Base-by-base conservation (phyloP, 352 stramenopile genomes). In the Pythium sukuiense region DNA sequence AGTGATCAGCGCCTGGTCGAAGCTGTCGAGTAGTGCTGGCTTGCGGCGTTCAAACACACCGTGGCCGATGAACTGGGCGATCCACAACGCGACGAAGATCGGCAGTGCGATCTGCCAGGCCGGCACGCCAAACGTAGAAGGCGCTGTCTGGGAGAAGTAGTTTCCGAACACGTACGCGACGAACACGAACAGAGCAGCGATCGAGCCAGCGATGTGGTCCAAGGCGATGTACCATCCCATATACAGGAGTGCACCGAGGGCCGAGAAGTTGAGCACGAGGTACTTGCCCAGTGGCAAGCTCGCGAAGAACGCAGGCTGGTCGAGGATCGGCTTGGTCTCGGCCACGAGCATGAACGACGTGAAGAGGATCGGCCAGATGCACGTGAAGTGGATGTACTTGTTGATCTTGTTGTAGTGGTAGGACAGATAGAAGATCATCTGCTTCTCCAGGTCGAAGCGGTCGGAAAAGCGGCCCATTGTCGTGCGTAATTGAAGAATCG, bases 331-430 rank as follows among this genome's bases (percentile, higher is more conserved):
- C 45, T 79, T 50, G 20, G 81, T 71, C 27, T 76, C 72, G 49
- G 80, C 78, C 33, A 89, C 72, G 52, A 95, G 72, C 29, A 81
- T 86, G 53, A 93, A 69, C 53, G 74, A 82, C 41, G 88, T 88
- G 68, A 90, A 77, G 56, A 96, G 79, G 62, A 96, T 93, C 59
- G 85, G 87, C 81, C 85, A 94, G 70, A 96, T 92, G 72, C 83
- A 96, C 26, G 73, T 52, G 35, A 96, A 80, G 71, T 96, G 88
- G 64, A 96, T 90, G 54, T 30, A 73, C 76, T 91, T 76, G 75
- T 96, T 96, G 59, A 87, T 69, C 59, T 75, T 76, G 72, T 96
- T 83, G 76, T 85, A 70, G 69, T 96, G 88, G 77, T 96, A 96
- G 27, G 82, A 90, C 37, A 90, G 68, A 72, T 95, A 95, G 76